A percentile compares a stretch with the other conserved stretches of the same genome.
Conservation (phyloP, 1,139 yeast genomes). For the Zhuliangozyma blackwelliae region DNA sequence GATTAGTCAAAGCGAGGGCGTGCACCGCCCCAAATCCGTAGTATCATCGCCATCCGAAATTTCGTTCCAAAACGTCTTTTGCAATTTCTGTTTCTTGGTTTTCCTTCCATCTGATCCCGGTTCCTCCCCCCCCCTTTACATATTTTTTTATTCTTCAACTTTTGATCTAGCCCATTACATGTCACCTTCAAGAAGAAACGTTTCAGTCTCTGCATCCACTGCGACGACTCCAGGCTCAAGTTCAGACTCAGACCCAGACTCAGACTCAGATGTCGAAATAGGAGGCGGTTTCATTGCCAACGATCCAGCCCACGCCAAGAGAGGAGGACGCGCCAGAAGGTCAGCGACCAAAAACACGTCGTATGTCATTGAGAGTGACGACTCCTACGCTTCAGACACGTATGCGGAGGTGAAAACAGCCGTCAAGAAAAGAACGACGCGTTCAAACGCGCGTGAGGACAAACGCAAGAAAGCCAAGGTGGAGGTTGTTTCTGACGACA, state of each 20-base stretch:
- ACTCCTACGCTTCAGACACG: slow-evolving; percentile 12
- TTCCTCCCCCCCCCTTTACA: too few relatives aligned
- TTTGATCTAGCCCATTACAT: too few relatives aligned
- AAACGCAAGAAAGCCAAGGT: slow-evolving; percentile 1
- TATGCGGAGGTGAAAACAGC: slow-evolving; percentile 8
- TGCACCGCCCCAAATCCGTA: too few relatives aligned
- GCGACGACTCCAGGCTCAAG: too few relatives aligned
- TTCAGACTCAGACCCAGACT: neutral
- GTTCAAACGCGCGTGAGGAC: slow-evolving; percentile 10
- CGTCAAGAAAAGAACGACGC: slow-evolving; percentile 15
- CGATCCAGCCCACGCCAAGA: slow-evolving; percentile 24
- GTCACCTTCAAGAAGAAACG: too few relatives aligned
- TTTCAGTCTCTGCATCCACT: too few relatives aligned
- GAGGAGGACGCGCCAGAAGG: slow-evolving; percentile 14
- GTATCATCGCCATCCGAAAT: neutral
- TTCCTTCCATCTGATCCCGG: neutral
- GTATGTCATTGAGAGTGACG: slow-evolving; percentile 20
- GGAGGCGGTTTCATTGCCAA: slow-evolving; percentile 43
- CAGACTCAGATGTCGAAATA: slow-evolving; percentile 11
- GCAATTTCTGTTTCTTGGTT: neutral
- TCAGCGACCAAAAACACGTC: slow-evolving; percentile 13
- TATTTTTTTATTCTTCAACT: too few relatives aligned
- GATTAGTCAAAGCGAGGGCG: too few relatives aligned
- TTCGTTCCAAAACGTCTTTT: neutral
- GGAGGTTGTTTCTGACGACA: slow-evolving; percentile 4